Percentiles rank a stretch among this genome's conserved stretches.
Evolutionary conservation across 257 asterid genomes (phyloP).

Genomic region (Ligustrum vulgare): DNA sequence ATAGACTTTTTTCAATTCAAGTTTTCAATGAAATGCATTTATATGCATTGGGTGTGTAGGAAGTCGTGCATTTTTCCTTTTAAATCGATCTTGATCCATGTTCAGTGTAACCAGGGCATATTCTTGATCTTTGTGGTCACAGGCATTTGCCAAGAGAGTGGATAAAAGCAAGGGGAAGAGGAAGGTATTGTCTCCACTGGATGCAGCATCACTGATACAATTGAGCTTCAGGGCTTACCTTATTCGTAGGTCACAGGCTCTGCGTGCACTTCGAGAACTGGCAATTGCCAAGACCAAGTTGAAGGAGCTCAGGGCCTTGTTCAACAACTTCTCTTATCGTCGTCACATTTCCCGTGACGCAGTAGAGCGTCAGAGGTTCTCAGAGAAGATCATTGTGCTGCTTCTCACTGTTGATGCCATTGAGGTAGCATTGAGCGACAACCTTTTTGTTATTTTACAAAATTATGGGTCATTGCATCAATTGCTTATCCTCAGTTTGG

Average conservation of each 20-base stretch:
- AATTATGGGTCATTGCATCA: not conserved
- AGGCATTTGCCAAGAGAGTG: conserved; percentile 82
- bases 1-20: not conserved
- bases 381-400: conserved; percentile 84
- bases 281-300: conserved; percentile 89
- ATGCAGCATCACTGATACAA: conserved; percentile 77
- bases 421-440: conserved; percentile 49
- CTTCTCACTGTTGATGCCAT: conserved; percentile 95
- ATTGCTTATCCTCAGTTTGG: not conserved
- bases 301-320: conserved; percentile 82
- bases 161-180: conserved; percentile 72
- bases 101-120: not conserved
- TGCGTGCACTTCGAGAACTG: conserved; percentile 87
- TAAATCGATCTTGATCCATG: not conserved
- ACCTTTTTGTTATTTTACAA: not conserved
- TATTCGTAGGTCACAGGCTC: conserved; percentile 72
- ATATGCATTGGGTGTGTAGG: not conserved
- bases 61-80: not conserved
- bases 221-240: conserved; percentile 71
- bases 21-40: not conserved
- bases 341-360: conserved; percentile 66
- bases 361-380: conserved; percentile 85
- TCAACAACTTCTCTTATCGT: conserved; percentile 90
- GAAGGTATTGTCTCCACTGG: conserved; percentile 63
- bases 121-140: conserved; percentile 1